Evolutionary conservation across 2,329 filamentous ascomycete genomes (phyloP), one percentile per base, ranked within the genome.

Genomic region (Coniochaeta sp.): DNA sequence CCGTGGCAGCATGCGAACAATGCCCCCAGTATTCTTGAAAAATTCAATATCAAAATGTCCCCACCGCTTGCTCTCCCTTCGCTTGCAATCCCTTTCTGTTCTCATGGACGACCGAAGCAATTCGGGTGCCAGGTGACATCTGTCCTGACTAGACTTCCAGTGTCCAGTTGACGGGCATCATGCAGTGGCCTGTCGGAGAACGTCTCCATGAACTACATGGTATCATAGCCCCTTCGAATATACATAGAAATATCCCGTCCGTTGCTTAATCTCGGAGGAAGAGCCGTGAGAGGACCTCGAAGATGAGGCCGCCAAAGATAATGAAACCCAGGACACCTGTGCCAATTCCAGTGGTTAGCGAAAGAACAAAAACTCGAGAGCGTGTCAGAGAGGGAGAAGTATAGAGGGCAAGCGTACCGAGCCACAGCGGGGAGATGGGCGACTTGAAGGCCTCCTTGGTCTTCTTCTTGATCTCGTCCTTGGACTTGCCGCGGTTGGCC

Each of bases 401-500:
- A 9, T 3, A 36, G 7, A 36, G 34, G 34, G 8, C 7, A 36
- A 36, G 34, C 78, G 64, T 77, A 88, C 86, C 77, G 36, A 89
- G 73, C 84, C 84, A 87, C 64, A 87, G 69, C n/a, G 81, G 78
- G 33, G 85, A 87, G 70, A 89, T 82, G 65, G 85, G 81, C 60
- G 83, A 81, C 79, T 86, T 87, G 60, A 73, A 64, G 61, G 74
- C 67, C 69, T 83, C 79, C 78, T 86, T 84, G 67, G 66, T 68
- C 63, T 77, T 76, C 77, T 85, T 84, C 81, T 87, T 87, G 67
- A 87, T 72, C 64, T 86, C 81, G 26, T 77, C 77, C 61, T 85
- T 81, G n/a, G 86, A 81, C 78, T 90, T 91, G 76, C 90, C 90
- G 74, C 89, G 89, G 71, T 87, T 89, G 62, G 80, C 78, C 71